A percentile compares a stretch with the other conserved stretches of the same genome.
These are phyloP conservation scores for Paraurostyla sp. DNA, from an alignment of 73 alveolate species.

Conservation along the genomic window DNA sequence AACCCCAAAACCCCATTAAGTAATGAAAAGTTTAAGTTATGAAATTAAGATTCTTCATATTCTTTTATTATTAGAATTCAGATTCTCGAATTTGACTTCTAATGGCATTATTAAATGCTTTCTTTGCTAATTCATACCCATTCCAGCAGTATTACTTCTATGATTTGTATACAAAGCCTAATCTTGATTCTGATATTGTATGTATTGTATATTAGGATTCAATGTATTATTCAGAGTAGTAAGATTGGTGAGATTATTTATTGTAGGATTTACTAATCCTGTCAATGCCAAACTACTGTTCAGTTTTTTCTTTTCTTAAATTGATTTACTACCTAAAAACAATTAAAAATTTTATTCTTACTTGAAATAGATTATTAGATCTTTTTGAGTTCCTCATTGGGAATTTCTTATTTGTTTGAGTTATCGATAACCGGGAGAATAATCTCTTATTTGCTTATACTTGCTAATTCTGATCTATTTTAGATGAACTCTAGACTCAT, in stretches of 20 bases:
- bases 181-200: not conserved
- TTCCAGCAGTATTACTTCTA: not conserved
- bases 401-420: not conserved
- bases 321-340: not conserved
- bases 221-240: not conserved
- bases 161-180: not conserved
- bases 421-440: not conserved
- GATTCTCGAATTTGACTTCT: not conserved
- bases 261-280: too few species aligned
- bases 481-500: not conserved
- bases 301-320: not conserved
- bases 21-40: too few species aligned
- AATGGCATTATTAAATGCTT: not conserved
- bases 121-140: not conserved
- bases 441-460: not conserved
- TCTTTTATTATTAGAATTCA: too few species aligned
- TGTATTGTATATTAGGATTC: not conserved
- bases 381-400: not conserved
- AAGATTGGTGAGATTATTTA: not conserved
- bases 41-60: too few species aligned
- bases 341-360: not conserved
- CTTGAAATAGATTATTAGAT: not conserved
- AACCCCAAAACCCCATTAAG: too few species aligned
- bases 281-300: too few species aligned
- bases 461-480: not conserved